phyloP scores from a whole-genome alignment of 139 green algal species.

The Chlamydomonas sphaeroides region DNA sequence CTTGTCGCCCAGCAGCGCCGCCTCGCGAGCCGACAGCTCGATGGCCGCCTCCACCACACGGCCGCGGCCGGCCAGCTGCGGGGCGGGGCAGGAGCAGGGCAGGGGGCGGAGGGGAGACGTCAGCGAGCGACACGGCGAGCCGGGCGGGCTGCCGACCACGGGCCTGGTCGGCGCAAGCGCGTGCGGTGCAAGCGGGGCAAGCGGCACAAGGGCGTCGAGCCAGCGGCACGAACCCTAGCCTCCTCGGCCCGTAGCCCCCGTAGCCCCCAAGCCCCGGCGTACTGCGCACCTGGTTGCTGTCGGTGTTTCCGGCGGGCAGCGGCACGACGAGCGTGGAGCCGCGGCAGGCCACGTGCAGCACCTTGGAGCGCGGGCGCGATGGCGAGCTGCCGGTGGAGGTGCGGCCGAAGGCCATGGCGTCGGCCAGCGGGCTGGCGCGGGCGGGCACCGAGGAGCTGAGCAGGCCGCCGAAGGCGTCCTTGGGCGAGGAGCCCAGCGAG shows the following conservation, averaged over 20 bases:
- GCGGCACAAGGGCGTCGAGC: no score
- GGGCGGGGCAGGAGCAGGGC: not conserved
- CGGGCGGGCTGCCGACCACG: no score
- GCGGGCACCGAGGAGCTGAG: constrained; percentile 19
- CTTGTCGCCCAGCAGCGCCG: not conserved
- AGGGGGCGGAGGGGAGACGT: not conserved
- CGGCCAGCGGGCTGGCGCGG: not conserved
- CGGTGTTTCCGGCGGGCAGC: not conserved
- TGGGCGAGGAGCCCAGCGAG: no score
- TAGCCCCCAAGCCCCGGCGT: not conserved
- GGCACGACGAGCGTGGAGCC: constrained; percentile 34
- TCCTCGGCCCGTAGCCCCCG: no score
- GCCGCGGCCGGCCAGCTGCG: not conserved
- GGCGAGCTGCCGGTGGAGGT: not conserved
- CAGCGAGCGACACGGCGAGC: no score
- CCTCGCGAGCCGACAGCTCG: constrained; percentile 11
- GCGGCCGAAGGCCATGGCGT: not conserved
- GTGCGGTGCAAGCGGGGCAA: no score
- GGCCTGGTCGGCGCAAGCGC: no score
- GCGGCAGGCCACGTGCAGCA: constrained; percentile 17
- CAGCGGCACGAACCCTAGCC: not conserved
- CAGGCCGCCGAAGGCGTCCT: not conserved
- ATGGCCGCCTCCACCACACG: constrained; percentile 1
- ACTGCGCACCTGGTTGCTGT: not conserved
- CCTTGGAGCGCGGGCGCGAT: constrained; percentile 14